Evolutionary conservation across 805 yeast species (phyloP), one percentile per base, ranked within the genome.

Genomic region (Huiozyma naganishii): DNA sequence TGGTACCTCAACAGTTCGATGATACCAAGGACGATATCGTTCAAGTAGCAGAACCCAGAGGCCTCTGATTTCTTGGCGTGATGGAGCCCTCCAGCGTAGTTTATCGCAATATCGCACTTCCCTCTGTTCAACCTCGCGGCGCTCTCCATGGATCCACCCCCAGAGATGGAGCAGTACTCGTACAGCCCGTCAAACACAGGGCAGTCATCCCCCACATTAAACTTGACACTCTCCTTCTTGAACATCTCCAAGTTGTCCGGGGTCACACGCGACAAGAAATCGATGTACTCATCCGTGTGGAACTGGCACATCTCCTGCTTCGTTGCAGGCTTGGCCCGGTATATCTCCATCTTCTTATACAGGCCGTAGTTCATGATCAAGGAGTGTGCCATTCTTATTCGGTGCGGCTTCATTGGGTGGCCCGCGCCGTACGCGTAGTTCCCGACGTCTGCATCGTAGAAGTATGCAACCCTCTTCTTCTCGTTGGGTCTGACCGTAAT

Each of bases 371-470:
- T 89, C 95, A 92, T 90, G 52, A 92, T 85, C 57, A 92, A 72
- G 36, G 95, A 86, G 64, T 92, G 97, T 6, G 97, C 95, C 95
- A 92, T 89, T 77, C 97, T 83, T 68, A 92, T 88, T 60, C 98
- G 79, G 64, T 90, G 97, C 27, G 98, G 98, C 62, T 92, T 92
- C 98, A 92, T 92, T 36, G 97, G 97, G 65, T 92, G 98, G 29
- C 96, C 96, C 5, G 96, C 92, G 45, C 97, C 97, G 61, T 92
- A 92, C 38, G 97, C 95, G 66, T 90, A 90, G 68, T 92, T 92
- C 32, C 97, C 97, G 40, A 92, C 95, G 62, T 90, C 98, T 29
- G 95, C 77, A 62, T 82, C 90, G 57, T 82, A 82, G 62, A 83
- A 83, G 58, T 83, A 83, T 0, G 92, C 90, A 29, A 83, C 88